Conservation (phyloP, 2,329 filamentous ascomycete species). For the Microdochium bolleyi region DNA sequence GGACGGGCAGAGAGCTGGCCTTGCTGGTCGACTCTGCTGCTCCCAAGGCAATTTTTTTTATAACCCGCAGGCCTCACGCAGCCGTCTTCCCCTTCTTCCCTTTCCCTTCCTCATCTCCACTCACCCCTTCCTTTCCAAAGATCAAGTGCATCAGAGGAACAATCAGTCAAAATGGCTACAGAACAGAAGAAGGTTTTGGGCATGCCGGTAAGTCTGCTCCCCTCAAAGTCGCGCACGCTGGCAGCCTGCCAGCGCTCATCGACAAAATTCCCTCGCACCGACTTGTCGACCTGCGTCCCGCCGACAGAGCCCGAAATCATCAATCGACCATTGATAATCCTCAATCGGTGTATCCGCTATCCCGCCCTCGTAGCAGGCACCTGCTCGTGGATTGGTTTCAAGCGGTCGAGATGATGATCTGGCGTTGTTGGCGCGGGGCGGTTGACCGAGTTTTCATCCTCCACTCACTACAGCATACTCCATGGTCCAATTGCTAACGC, state of each 20-base stretch:
- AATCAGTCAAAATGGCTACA: constrained; percentile 44
- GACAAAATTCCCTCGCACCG: constrained; percentile 18
- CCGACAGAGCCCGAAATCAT: too few species aligned
- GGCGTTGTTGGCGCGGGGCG: too few species aligned
- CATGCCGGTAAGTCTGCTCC: constrained; percentile 52
- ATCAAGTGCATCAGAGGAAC: constrained; percentile 32
- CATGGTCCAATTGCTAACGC: constrained; percentile 22
- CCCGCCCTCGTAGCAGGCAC: too few species aligned
- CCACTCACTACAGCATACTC: not conserved
- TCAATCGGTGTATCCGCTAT: not conserved
- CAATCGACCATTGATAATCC: constrained; percentile 8
- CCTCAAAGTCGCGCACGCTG: constrained; percentile 1
- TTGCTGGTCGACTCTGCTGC: not conserved
- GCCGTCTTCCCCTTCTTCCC: constrained; percentile 24
- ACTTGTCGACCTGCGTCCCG: constrained; percentile 7
- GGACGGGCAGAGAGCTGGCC: not conserved
- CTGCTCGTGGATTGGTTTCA: too few species aligned
- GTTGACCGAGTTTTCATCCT: not conserved
- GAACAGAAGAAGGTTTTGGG: constrained; percentile 50
- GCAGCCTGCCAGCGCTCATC: constrained; percentile 6
- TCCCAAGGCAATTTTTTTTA: constrained; percentile 1
- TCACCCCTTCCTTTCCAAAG: constrained; percentile 45
- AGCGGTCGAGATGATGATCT: too few species aligned
- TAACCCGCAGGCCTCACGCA: constrained; percentile 1
- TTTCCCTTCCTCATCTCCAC: constrained; percentile 47